phyloP scores from a whole-genome alignment of 2,329 filamentous ascomycete genomes.

The Fusarium ramigenum region DNA sequence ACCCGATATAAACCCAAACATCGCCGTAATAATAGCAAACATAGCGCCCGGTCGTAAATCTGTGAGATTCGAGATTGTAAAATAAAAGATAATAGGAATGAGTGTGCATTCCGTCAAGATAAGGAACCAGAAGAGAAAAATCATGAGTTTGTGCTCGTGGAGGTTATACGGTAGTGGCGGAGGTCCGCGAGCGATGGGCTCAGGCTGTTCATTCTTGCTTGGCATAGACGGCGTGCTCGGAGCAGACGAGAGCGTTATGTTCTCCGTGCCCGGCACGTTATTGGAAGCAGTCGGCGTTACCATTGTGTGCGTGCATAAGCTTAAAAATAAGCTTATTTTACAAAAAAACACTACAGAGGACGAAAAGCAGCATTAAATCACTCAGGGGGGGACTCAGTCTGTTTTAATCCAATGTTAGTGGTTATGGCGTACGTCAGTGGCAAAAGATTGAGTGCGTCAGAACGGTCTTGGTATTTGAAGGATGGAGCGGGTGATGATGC shows the following conservation, averaged over 20 bases:
- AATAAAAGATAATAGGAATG: conserved; percentile 58
- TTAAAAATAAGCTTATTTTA: conserved; percentile 31
- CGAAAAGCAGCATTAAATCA: background rate
- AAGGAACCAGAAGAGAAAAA: conserved; percentile 36
- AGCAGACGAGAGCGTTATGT: conserved; percentile 1
- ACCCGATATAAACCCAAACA: conserved; percentile 58
- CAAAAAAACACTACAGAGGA: background rate
- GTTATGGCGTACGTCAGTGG: conserved; percentile 18
- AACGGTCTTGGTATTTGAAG: background rate
- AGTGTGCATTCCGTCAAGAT: conserved; percentile 38
- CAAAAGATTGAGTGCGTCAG: background rate
- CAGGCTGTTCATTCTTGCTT: background rate
- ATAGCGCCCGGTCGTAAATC: conserved; percentile 39
- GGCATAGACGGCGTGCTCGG: conserved; percentile 7
- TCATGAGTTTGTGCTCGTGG: conserved; percentile 38
- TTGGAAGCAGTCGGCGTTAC: background rate
- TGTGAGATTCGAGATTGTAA: conserved; percentile 50
- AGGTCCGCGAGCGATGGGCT: background rate
- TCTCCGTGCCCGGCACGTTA: background rate
- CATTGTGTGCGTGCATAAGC: conserved; percentile 12
- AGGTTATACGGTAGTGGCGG: conserved; percentile 37
- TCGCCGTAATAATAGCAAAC: conserved; percentile 58
- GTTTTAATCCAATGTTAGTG: background rate
- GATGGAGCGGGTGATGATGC: conserved; percentile 8
- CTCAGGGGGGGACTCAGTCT: background rate